Percentiles rank a stretch among this genome's conserved stretches.
Conservation (phyloP, 768 basidiomycete species). For the Lactarius tabidus region DNA sequence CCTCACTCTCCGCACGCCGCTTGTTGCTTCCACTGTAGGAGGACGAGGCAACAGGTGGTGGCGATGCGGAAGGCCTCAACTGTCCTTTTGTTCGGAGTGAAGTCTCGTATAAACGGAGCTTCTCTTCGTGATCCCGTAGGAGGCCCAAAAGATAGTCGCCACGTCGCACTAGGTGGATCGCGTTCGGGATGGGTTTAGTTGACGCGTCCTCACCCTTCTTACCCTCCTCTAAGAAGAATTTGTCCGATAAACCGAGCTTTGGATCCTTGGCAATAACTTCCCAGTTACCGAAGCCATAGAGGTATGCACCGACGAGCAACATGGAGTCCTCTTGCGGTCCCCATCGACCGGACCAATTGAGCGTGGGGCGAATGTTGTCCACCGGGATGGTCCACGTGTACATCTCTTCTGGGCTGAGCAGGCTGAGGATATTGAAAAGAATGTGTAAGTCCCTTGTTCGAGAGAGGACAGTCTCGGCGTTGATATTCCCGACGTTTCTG, state of each 20-base stretch:
- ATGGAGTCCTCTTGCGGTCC: conserved; percentile 88
- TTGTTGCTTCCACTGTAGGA: conserved; percentile 58
- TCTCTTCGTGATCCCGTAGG: conserved; percentile 85
- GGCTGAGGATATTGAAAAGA: conserved; percentile 72
- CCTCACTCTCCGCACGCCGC: conserved; percentile 82
- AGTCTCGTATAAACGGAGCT: conserved; percentile 83
- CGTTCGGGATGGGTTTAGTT: conserved; percentile 89
- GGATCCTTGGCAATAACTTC: conserved; percentile 90
- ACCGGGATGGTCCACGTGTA: conserved; percentile 86
- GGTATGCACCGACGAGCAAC: conserved; percentile 88
- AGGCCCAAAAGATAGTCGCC: conserved; percentile 90
- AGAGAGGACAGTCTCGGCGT: conserved; percentile 94
- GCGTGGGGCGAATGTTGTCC: conserved; percentile 88
- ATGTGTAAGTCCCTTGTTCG: conserved; percentile 86
- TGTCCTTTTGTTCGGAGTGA: conserved; percentile 68
- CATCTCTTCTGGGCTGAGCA: conserved; percentile 57
- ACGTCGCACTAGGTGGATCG: conserved; percentile 95
- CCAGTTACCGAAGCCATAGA: conserved; percentile 97
- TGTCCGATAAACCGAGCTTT: conserved; percentile 77
- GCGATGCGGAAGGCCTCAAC: conserved; percentile 68
- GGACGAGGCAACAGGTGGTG: conserved; percentile 73
- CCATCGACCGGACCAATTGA: conserved; percentile 98
- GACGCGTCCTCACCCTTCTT: conserved; percentile 89
- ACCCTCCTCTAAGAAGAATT: conserved; percentile 97
- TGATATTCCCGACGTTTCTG: conserved; percentile 88